A percentile compares a stretch with the other conserved stretches of the same genome.
These are phyloP conservation scores for Psilocybe azurescens DNA, from an alignment of 768 basidiomycete species.

Conservation along the genomic window DNA sequence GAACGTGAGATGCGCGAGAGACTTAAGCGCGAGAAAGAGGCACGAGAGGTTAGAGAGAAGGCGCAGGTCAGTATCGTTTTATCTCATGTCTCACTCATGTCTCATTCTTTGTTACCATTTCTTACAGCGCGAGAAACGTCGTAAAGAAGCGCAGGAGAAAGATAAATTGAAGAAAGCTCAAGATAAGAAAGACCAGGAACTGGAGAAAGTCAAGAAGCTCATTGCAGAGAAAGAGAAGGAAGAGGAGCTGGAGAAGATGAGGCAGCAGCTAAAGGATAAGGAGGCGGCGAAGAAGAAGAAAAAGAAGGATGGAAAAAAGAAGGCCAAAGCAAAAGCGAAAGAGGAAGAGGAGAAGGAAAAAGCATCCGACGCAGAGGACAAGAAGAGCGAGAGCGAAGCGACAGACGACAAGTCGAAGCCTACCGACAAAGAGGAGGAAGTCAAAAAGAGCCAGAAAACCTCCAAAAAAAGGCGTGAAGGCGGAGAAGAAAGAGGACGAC, in stretches of 20 bases:
- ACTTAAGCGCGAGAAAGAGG: constrained; percentile 76
- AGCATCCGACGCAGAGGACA: constrained; percentile 28
- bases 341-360: constrained; percentile 29
- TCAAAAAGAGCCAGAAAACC: neutral
- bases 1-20: constrained; percentile 81
- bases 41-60: constrained; percentile 69
- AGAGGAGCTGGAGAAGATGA: constrained; percentile 45
- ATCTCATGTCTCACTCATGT: constrained; percentile 10
- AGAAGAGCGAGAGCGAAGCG: constrained; percentile 23
- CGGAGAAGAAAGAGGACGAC: constrained; percentile 43
- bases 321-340: constrained; percentile 33
- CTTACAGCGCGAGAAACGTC: constrained; percentile 51
- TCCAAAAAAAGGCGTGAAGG: constrained; percentile 10
- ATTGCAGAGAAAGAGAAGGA: constrained; percentile 59
- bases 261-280: constrained; percentile 48
- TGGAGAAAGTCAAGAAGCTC: constrained; percentile 55
- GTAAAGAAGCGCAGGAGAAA: constrained; percentile 60
- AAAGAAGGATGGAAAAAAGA: constrained; percentile 35
- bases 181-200: constrained; percentile 68
- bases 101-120: neutral
- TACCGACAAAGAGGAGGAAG: neutral
- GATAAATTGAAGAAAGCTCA: constrained; percentile 65
- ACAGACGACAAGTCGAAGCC: neutral
- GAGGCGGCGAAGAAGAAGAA: constrained; percentile 41
- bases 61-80: constrained; percentile 53